Evolutionary conservation across 2,329 filamentous ascomycete genomes (phyloP), one percentile per base, ranked within the genome.

Genomic region (Colletotrichum sansevieriae): DNA sequence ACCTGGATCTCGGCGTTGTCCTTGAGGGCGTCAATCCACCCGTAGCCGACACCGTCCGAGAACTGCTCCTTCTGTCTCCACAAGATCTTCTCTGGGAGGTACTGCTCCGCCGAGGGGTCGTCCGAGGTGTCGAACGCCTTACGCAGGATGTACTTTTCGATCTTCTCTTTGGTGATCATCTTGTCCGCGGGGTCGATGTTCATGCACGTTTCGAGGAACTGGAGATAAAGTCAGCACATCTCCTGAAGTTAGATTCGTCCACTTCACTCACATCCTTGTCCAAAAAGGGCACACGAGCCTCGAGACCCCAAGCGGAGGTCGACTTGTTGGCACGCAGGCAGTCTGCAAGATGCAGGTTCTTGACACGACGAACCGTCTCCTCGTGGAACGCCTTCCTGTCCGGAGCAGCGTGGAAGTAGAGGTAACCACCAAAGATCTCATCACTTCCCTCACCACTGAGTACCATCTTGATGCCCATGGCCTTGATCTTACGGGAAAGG

Each of bases 31-130:
- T 99, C 96, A 78, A 99, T 99, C 96, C 96, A 99, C 72, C 96
- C 95, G 84, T 99, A 99, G 66, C 96, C 96, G 66, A 99, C 96
- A 79, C 96, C 97, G 76, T 99, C 97, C 68, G 92, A 97, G 86
- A 99, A 99, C 84, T 99, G 96, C 85, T 99, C 96, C 90, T 99
- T 99, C 83, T 99, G 97, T 78, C 97, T 89, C 92, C 94, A 99
- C 65, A 99, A 90, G 75, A 99, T 99, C 79, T 95, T 90, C 18
- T 97, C 91, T 8, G 97, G 96, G n/a, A 99, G 89, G 84, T 98
- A 99, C 10, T 96, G 90, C 79, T 92, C 83, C 56, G 87, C 88
- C 55, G 87, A 90, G 15, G 95, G 94, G 82, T 97, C 92, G 77
- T 95, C 94, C 55, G 88, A 89, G 35, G 94, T 97, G 82, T 99